Base-by-base conservation (phyloP, 2,329 filamentous ascomycete species). In the Colletotrichum tofieldiae region DNA sequence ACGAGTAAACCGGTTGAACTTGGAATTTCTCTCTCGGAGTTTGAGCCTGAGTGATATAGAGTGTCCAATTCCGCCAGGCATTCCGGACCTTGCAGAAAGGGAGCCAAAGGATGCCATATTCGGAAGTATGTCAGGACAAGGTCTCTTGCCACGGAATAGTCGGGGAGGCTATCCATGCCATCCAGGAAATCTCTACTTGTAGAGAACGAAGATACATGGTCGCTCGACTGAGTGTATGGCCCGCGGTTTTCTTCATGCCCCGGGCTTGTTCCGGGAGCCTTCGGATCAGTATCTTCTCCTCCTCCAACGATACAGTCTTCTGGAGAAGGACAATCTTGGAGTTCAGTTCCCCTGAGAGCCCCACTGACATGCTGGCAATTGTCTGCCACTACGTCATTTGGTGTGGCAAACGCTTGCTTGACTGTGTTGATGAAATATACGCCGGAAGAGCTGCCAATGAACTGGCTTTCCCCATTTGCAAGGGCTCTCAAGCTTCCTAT, bases 361-460 rank as follows among this genome's bases (percentile, higher is more conserved):
- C 3, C 23, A 23, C 18, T 20, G 32, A 39, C 16, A 20, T n/a
- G 32, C 32, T 54, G 49, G 1, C 20, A 79, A 76, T 64, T 80
- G 77, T 43, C 63, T 37, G 26, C 49, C 68, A 5, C 72, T 70
- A 20, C 2, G 8, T 39, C 52, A 20, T 54, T 29, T 8, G 80
- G 78, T 26, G 78, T 77, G 7, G 83, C 83, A 76, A 88, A 88
- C n/a, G 86, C 85, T 41, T 83, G 82, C 52, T 84, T 84, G 67
- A 88, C 87, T 1, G 86, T 88, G 70, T 88, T 87, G 75, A 86
- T 82, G 77, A 88, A 88, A 77, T 85, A 88, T 55, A 88, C 84
- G 4, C 87, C 86, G 51, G 84, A 86, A 16, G 85, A 85, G 75
- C 85, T 87, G 35, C 87, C 86, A 39, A 88, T 84, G 75, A 87